Base-by-base conservation (phyloP, 192 early-diverging fungal species). In the Mortierella hygrophila region DNA sequence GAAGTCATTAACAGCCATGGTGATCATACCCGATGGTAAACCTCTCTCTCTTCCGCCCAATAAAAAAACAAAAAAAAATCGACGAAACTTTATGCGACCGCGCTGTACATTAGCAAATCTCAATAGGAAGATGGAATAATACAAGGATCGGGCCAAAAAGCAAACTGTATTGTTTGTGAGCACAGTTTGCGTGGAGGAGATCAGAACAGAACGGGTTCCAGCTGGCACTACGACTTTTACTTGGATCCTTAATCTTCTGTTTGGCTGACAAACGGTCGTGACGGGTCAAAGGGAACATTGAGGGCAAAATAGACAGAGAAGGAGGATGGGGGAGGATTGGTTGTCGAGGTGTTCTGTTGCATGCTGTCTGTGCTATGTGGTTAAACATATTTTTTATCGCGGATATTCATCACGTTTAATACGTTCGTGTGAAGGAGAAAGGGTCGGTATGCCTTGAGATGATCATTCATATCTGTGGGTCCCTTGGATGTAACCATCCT, bases 161-260 rank as follows among this genome's bases (percentile, higher is more conserved):
- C 7, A 29, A 29, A 63, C 0, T n/a, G 1, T 26, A 3, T n/a
- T 63, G 32, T 65, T 15, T 10, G 26, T 32, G 60, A 65, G 26
- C 60, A 8, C 29, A 60, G 26, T 29, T 65, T 65, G 60, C 29
- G 1, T 65, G 60, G 60, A 65, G 11, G 13, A 3, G 26, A 35
- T 65, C 13, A 65, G 60, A 65, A 65, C 29, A 32, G 13, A 65
- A 0, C 23, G 55, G n/a, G 55, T 57, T 57, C 60, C 29, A 65
- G 60, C 2, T 65, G 60, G 26, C 29, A 65, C 26, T 32, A 29
- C 32, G 10, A 63, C 60, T 10, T 26, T 65, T 65, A 9, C 60
- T 65, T 65, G 60, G 60, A 65, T 65, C 60, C 29, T 65, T 23
- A 65, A 32, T 65, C 60, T 65, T 65, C 60, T n/a, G 60, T 32